phyloP scores from a whole-genome alignment of 1,139 yeast species.

The Spathaspora sp. region DNA sequence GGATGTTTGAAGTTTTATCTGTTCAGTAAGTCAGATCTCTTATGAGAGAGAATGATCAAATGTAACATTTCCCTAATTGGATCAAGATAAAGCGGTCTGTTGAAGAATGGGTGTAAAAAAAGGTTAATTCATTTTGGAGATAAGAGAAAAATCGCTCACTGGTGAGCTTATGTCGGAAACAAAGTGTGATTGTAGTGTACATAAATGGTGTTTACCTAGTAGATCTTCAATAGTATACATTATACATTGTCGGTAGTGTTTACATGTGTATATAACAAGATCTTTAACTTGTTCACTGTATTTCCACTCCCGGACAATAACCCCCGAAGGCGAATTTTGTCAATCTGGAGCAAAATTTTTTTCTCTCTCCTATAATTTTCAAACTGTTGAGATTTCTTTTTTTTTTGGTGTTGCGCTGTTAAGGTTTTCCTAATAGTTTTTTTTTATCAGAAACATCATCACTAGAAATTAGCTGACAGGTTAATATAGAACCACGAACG shows the following conservation, averaged over 20 bases:
- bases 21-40: neutral
- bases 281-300: neutral
- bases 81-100: neutral
- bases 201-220: no score
- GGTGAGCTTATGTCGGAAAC: no score
- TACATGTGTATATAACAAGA: neutral
- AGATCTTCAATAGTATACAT: no score
- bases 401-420: slow-evolving; percentile 2
- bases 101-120: slow-evolving; percentile 1
- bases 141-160: neutral
- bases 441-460: slow-evolving; percentile 1
- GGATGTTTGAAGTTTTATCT: no score
- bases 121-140: neutral
- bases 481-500: neutral
- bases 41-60: neutral
- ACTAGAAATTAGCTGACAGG: neutral
- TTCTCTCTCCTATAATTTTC: neutral
- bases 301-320: neutral
- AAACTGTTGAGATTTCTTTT: slow-evolving; percentile 2
- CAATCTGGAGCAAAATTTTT: neutral
- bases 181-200: no score
- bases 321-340: neutral
- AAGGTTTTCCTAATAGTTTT: slow-evolving; percentile 1
- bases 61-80: neutral
- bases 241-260: no score